Base-by-base conservation (phyloP, 1,284 basidiomycete genomes). In the Farysia itapuensis region DNA sequence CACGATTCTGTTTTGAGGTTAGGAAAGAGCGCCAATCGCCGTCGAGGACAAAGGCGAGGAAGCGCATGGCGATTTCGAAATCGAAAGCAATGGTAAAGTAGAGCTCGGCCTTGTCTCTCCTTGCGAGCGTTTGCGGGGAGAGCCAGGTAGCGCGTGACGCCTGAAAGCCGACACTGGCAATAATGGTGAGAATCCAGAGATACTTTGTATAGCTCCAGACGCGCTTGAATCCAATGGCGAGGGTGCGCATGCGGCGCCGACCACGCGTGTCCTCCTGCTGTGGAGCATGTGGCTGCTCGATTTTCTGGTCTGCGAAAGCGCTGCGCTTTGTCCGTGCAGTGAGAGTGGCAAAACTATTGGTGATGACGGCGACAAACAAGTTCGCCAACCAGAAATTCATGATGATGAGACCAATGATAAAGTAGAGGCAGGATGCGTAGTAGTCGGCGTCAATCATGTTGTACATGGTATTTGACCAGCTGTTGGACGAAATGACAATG, bases 331-430 rank as follows among this genome's bases (percentile, higher is more conserved):
- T 97, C 66, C 90, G 86, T 5, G 86, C 83, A 16, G 90, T 83
- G 54, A 97, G 94, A 13, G 88, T 89, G 19, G 86, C 86, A 77
- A 98, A 98, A 0, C 90, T 91, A 76, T 92, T 90, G 32, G 92
- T 92, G 65, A 97, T 95, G 32, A 97, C 93, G 22, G 93, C 94
- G 49, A 97, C 90, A 75, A 96, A 89, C 49, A 95, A 79, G 75
- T 95, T 94, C 81, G 94, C 87, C 45, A 96, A 60, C 72, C 71
- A 77, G 33, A 77, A 76, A 56, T 73, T 74, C 47, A 73, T 57
- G 36, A 70, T 37, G 45, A 77, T 66, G 35, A 77, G 51, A 22
- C 86, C 86, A 42, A 87, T 78, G 64, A 97, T 87, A 79, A 92
- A 97, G 79, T 91, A 97, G 56, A 92, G 79, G 64, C 84, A 87